These are phyloP conservation scores for Magnaporthales sp. DNA, from an alignment of 2,329 filamentous ascomycete species.

Conservation along the genomic window DNA sequence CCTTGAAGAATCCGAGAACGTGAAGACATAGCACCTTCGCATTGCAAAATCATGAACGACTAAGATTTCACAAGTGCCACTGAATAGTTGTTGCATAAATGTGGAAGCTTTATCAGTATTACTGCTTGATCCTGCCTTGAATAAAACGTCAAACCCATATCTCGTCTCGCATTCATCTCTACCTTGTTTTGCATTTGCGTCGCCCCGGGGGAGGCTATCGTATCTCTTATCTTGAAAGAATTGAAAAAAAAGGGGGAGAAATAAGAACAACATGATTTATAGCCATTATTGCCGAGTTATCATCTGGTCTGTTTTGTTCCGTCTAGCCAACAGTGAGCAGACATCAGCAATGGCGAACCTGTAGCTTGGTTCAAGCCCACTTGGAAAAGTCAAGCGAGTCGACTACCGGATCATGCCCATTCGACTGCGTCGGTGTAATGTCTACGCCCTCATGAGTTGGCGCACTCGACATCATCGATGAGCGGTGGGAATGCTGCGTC, in stretches of 20 bases:
- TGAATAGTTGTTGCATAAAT: not conserved
- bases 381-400: conserved; percentile 42
- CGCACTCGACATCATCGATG: conserved; percentile 46
- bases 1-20: not conserved
- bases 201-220: conserved; percentile 12
- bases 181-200: conserved; percentile 31
- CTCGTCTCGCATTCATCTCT: conserved; percentile 12
- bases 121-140: not conserved
- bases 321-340: not conserved
- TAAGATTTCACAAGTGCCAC: not conserved
- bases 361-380: conserved; percentile 24
- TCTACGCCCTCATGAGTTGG: conserved; percentile 48
- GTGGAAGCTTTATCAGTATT: not conserved
- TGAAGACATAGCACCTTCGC: not conserved
- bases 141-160: not conserved
- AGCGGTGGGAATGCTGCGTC: conserved; percentile 40
- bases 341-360: not conserved
- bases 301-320: not conserved
- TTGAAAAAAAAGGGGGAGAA: not conserved
- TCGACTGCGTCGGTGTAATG: conserved; percentile 12
- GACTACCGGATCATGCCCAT: conserved; percentile 26
- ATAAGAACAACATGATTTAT: not conserved
- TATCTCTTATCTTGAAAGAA: not conserved
- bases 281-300: not conserved
- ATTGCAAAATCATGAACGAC: not conserved